Percentiles rank a stretch among this genome's conserved stretches.
phyloP scores from a whole-genome alignment of 345 rosid genomes.

The Clausena lansium region DNA sequence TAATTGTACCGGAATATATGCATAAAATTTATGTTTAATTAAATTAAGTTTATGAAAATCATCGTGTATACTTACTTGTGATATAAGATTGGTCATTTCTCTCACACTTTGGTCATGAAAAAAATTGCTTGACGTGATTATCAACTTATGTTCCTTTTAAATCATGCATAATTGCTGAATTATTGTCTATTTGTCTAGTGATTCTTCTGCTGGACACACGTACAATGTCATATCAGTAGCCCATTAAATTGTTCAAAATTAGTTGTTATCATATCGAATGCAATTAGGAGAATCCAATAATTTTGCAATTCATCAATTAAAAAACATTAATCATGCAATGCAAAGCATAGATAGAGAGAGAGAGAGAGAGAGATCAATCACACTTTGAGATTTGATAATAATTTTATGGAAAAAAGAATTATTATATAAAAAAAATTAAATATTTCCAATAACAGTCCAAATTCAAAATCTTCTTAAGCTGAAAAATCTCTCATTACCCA shows the following conservation, averaged over 20 bases:
- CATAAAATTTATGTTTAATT: too few relatives aligned
- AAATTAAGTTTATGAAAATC: neutral
- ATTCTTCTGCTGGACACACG: neutral
- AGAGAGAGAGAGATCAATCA: too few relatives aligned
- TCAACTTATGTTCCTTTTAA: neutral
- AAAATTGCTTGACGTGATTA: neutral
- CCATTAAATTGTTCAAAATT: neutral
- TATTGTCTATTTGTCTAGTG: neutral
- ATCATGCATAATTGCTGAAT: conserved; percentile 1
- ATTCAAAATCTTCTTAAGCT: neutral
- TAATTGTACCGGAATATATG: too few relatives aligned
- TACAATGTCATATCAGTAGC: neutral
- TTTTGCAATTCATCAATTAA: neutral
- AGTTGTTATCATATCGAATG: neutral
- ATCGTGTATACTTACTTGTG: neutral
- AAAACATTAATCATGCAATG: neutral
- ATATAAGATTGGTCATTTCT: neutral
- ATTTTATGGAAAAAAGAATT: neutral
- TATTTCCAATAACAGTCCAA: neutral
- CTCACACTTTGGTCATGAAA: conserved; percentile 4
- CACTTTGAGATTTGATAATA: neutral
- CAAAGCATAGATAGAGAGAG: neutral
- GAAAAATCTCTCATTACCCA: conserved; percentile 1
- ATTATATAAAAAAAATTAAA: neutral
- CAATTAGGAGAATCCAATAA: neutral